phyloP scores from a whole-genome alignment of 805 yeast genomes.

The Cyberlindnera euphorbiae region DNA sequence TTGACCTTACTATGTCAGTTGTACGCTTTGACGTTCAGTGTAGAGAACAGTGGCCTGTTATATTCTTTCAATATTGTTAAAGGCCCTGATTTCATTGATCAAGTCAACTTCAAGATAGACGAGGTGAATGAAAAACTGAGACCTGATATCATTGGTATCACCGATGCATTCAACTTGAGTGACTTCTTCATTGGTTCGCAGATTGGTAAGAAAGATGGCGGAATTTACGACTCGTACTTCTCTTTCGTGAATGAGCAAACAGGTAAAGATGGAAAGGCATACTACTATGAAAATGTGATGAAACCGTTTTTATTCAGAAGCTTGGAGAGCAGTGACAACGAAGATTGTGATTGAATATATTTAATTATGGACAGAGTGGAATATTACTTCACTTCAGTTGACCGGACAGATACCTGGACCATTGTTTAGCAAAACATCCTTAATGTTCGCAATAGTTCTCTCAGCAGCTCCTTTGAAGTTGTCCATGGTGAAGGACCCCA shows the following conservation, averaged over 20 bases:
- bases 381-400: constrained; percentile 5
- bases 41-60: constrained; percentile 60
- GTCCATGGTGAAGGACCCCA: constrained; percentile 63
- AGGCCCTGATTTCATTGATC: constrained; percentile 36
- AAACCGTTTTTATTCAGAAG: constrained; percentile 23
- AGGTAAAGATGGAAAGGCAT: constrained; percentile 51
- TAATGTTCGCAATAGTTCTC: constrained; percentile 52
- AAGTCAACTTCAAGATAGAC: constrained; percentile 23
- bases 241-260: constrained; percentile 46
- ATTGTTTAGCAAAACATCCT: constrained; percentile 11
- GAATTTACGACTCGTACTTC: constrained; percentile 74
- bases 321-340: constrained; percentile 18
- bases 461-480: constrained; percentile 48
- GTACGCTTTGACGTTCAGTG: constrained; percentile 56
- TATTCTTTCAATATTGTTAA: constrained; percentile 47
- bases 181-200: constrained; percentile 79
- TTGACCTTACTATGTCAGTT: constrained; percentile 52
- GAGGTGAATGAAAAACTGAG: constrained; percentile 42
- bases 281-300: constrained; percentile 29
- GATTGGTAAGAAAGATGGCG: constrained; percentile 78
- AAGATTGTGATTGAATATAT: constrained; percentile 6
- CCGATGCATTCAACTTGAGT: constrained; percentile 77
- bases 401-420: constrained; percentile 15
- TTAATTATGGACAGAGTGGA: no score
- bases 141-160: constrained; percentile 68